phyloP scores from a whole-genome alignment of 2,329 filamentous ascomycete genomes.

The Fragosphaeria purpurea region DNA sequence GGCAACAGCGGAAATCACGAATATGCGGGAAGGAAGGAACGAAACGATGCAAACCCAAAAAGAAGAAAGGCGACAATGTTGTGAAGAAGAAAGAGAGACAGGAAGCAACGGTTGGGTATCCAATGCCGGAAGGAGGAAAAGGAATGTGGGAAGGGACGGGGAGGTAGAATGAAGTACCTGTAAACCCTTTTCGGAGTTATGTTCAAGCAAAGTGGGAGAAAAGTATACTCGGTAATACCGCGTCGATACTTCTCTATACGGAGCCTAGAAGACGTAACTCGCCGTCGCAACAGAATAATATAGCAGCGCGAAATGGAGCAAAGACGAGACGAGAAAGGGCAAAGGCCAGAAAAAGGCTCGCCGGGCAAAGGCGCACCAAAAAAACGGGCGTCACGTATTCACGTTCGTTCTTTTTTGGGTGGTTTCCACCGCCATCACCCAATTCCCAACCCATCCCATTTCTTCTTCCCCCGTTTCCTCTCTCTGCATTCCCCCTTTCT shows the following conservation, averaged over 20 bases:
- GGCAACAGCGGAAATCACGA: no score
- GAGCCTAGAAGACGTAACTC: no score
- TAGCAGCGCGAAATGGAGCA: neutral
- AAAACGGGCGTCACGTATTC: constrained; percentile 7
- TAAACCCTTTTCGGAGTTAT: neutral
- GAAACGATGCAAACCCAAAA: no score
- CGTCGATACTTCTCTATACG: no score
- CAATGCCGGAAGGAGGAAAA: no score
- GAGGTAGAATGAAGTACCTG: no score
- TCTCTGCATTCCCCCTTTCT: constrained; percentile 4
- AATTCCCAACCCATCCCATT: constrained; percentile 3
- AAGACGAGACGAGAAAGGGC: constrained; percentile 6
- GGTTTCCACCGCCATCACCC: constrained; percentile 10
- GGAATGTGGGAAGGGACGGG: no score
- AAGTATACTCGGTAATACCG: constrained; percentile 6
- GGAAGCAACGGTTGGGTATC: no score
- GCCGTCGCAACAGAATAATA: constrained; percentile 1
- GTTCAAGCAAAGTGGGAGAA: constrained; percentile 2
- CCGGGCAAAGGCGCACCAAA: constrained; percentile 12
- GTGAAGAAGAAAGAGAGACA: no score
- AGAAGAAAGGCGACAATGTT: no score
- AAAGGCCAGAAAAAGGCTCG: constrained; percentile 7
- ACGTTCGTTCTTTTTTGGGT: neutral
- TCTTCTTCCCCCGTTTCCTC: neutral
- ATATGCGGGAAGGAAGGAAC: no score